Evolutionary conservation across 2,329 filamentous ascomycete genomes (phyloP), one percentile per base, ranked within the genome.

Genomic region (Kalmusia sp.): DNA sequence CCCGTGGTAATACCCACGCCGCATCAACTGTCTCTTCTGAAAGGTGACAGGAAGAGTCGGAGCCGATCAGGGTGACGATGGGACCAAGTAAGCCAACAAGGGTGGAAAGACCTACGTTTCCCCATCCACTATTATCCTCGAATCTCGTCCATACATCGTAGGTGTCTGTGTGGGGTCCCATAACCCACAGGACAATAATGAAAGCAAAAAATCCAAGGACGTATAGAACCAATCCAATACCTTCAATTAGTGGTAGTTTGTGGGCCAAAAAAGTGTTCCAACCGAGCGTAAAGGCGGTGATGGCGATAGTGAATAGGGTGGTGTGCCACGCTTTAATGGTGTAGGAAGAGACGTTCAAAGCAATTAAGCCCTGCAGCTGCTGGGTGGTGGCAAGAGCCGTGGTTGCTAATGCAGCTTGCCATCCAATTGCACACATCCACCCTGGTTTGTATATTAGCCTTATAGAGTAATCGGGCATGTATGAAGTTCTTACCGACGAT

Each of bases 161-260:
- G 0, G 77, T 59, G 3, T 69, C 59, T 11, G 67, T 7, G n/a
- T 58, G 59, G 8, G 65, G 64, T 1, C 45, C 67, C 4, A 70
- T 55, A 3, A 68, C 62, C 67, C 67, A 71, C 49, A 71, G 52
- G 4, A 57, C 54, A 4, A 81, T 74, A 8, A 83, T 61, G 52
- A 82, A 74, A 1, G 75, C 79, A 53, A 83, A 78, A 57, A 83
- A 79, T 2, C 80, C 81, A 14, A 76, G 59, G 21, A 82, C 63
- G 52, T 84, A 80, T 2, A 83, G 52, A 8, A 79, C 65, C 14
- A 82, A 62, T 12, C 78, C 70, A 8, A 78, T 57, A 1, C 74
- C 73, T 58, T 84, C 80, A 34, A 80, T 64, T 4, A 73, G 57
- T 1, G 79, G 80, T 2, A 82, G 65, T 4, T 74, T 57, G 6